These are phyloP conservation scores for Pythium chondricola DNA, from an alignment of 352 stramenopile genomes.

Conservation along the genomic window DNA sequence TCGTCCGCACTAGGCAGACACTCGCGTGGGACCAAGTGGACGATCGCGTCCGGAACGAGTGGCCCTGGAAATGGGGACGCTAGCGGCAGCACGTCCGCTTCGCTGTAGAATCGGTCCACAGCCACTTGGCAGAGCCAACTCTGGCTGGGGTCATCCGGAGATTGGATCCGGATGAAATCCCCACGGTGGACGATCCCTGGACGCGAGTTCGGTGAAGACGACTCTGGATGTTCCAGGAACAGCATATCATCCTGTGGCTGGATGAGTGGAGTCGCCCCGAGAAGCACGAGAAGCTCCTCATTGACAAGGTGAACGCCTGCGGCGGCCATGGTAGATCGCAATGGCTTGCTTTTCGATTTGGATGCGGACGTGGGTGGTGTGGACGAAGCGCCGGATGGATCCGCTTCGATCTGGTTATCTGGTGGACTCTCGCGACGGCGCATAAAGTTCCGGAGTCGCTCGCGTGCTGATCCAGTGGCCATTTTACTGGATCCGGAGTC, in stretches of 20 bases:
- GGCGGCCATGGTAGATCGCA: constrained; percentile 9
- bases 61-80: constrained; percentile 14
- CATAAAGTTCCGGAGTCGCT: constrained; percentile 11
- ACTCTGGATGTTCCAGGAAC: constrained; percentile 9
- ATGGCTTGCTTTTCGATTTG: background rate
- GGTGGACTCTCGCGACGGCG: background rate
- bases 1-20: constrained; percentile 11
- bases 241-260: constrained; percentile 19
- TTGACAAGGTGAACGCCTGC: constrained; percentile 6
- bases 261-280: constrained; percentile 16
- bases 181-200: constrained; percentile 13
- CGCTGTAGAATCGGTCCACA: constrained; percentile 4
- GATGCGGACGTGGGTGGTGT: too few relatives aligned
- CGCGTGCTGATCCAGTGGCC: background rate
- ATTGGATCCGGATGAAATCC: constrained; percentile 20
- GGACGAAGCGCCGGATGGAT: background rate
- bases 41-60: constrained; percentile 13
- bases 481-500: constrained; percentile 1
- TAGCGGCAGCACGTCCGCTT: constrained; percentile 17
- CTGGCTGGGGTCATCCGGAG: constrained; percentile 8
- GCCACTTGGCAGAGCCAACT: constrained; percentile 19
- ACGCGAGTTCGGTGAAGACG: background rate
- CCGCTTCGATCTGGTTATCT: background rate
- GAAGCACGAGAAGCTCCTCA: constrained; percentile 9
- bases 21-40: constrained; percentile 18